phyloP scores from a whole-genome alignment of 495 filamentous ascomycete species.

The Penicillium lagena region DNA sequence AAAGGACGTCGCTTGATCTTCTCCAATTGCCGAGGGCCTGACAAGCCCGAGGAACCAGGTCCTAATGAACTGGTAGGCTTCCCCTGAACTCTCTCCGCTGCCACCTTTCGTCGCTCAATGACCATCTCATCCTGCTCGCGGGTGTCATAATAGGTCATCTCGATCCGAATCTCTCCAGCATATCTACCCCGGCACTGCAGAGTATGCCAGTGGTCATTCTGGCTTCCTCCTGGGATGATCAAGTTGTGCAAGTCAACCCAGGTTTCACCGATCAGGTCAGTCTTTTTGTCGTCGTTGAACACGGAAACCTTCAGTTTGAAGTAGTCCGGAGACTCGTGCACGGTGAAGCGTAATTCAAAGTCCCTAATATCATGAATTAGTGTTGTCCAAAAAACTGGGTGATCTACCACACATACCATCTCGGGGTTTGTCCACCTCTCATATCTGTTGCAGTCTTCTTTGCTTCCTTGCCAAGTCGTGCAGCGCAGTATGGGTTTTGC shows the following conservation, averaged over 20 bases:
- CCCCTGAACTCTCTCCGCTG: slow-evolving; percentile 24
- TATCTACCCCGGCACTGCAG: slow-evolving; percentile 87
- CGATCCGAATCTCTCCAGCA: slow-evolving; percentile 88
- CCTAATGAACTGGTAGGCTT: slow-evolving; percentile 13
- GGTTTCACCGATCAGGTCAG: slow-evolving; percentile 88
- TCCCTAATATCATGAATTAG: slow-evolving; percentile 55
- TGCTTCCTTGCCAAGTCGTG: slow-evolving; percentile 89
- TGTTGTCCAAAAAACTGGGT: background rate
- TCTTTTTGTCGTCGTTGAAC: slow-evolving; percentile 97
- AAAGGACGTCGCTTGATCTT: slow-evolving; percentile 72
- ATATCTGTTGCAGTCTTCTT: slow-evolving; percentile 96
- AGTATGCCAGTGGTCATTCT: slow-evolving; percentile 86
- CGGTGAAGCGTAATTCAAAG: slow-evolving; percentile 90
- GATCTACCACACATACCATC: slow-evolving; percentile 61
- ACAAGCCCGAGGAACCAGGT: slow-evolving; percentile 25
- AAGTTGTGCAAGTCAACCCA: slow-evolving; percentile 80
- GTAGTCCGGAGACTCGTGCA: slow-evolving; percentile 96
- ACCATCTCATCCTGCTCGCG: slow-evolving; percentile 68
- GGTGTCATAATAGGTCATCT: slow-evolving; percentile 93
- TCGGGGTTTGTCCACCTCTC: slow-evolving; percentile 89
- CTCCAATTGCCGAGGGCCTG: slow-evolving; percentile 54
- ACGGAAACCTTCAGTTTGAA: slow-evolving; percentile 88
- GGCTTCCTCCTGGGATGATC: slow-evolving; percentile 78
- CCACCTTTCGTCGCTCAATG: slow-evolving; percentile 47
- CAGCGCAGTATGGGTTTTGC: slow-evolving; percentile 96